phyloP scores from a whole-genome alignment of 2,329 filamentous ascomycete genomes.

The Ophiocordyceps camponoti-floridani region DNA sequence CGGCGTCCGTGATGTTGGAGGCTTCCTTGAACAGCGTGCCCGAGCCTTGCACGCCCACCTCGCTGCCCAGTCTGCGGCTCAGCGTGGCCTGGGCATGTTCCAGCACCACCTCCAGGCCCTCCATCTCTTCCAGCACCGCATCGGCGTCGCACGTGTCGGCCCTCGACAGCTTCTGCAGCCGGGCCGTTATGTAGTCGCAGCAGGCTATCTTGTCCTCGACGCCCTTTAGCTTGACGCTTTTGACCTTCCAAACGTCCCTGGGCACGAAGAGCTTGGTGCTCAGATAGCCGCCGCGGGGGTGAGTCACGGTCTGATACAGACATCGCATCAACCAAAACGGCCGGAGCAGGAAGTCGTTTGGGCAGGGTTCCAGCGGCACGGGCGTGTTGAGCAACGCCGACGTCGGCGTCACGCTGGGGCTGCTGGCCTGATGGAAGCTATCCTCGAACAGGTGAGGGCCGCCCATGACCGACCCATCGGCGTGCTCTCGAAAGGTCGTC shows the following conservation, averaged over 20 bases:
- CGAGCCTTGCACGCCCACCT: conserved; percentile 69
- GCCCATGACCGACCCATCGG: conserved; percentile 39
- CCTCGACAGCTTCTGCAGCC: conserved; percentile 62
- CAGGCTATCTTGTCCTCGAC: conserved; percentile 87
- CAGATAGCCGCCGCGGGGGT: conserved; percentile 81
- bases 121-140: conserved; percentile 85
- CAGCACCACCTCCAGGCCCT: conserved; percentile 66
- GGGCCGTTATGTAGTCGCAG: conserved; percentile 80
- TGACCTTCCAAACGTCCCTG: conserved; percentile 82
- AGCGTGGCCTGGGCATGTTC: conserved; percentile 68
- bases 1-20: conserved; percentile 26
- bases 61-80: conserved; percentile 73
- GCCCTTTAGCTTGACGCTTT: conserved; percentile 79
- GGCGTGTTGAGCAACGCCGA: conserved; percentile 46
- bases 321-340: conserved; percentile 97
- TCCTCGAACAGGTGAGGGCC: conserved; percentile 72
- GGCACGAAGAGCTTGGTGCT: conserved; percentile 86
- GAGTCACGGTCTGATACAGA: conserved; percentile 78
- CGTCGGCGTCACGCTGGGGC: conserved; percentile 45
- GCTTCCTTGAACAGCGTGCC: conserved; percentile 61
- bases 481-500: conserved; percentile 39
- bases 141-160: conserved; percentile 87
- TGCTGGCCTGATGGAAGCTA: conserved; percentile 52
- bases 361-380: conserved; percentile 74
- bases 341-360: conserved; percentile 71